Evolutionary conservation across 2,329 filamentous ascomycete species (phyloP).

Genomic region (Neopestalotiopsis sp.): DNA sequence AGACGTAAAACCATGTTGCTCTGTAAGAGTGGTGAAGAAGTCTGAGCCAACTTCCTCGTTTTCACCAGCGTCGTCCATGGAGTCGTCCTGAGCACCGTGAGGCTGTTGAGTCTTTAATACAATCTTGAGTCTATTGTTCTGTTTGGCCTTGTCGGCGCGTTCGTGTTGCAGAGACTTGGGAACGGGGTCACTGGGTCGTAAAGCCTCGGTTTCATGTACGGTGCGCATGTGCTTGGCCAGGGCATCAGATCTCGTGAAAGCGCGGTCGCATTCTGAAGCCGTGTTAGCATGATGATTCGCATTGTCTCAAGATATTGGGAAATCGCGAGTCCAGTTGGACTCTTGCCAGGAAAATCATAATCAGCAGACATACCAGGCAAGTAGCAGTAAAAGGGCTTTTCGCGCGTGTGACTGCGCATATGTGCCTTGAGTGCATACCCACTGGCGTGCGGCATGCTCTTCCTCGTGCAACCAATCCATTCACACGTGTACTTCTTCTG

Average conservation of each 20-base stretch:
- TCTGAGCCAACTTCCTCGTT: conserved; percentile 64
- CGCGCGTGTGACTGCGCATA: conserved; percentile 95
- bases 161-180: conserved; percentile 69
- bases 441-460: conserved; percentile 90
- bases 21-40: conserved; percentile 59
- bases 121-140: conserved; percentile 62
- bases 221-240: conserved; percentile 98
- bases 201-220: conserved; percentile 93
- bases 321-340: background rate
- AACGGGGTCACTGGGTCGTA: conserved; percentile 79
- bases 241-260: conserved; percentile 94
- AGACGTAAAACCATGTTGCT: conserved; percentile 67
- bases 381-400: conserved; percentile 98
- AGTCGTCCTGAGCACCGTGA: conserved; percentile 59
- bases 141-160: conserved; percentile 44
- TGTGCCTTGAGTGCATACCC: conserved; percentile 96
- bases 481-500: conserved; percentile 99
- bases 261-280: conserved; percentile 86
- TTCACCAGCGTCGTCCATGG: conserved; percentile 59
- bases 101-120: conserved; percentile 67
- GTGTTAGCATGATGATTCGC: conserved; percentile 25
- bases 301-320: background rate
- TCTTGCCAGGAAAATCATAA: background rate
- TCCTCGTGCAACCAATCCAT: conserved; percentile 88
- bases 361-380: conserved; percentile 72